Evolutionary conservation across 495 filamentous ascomycete genomes (phyloP).

Genomic region (Lasiosphaeria ovina): DNA sequence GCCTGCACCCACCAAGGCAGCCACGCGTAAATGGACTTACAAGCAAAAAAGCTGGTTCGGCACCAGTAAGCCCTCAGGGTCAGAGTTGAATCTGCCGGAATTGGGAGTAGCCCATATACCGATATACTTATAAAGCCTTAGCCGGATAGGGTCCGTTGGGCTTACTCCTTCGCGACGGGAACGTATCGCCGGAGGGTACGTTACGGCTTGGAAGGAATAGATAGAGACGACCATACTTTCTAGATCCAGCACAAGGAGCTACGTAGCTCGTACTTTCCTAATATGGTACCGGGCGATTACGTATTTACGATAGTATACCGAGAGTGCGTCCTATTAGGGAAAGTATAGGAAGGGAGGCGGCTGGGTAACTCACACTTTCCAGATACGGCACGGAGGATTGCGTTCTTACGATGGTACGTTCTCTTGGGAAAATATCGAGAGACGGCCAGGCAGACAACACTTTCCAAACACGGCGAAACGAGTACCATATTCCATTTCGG

Average conservation of each 20-base stretch:
- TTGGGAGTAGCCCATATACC: constrained; percentile 3
- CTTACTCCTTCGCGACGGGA: constrained; percentile 9
- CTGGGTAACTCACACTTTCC: constrained; percentile 8
- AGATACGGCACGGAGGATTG: constrained; percentile 8
- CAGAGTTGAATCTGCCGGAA: constrained; percentile 6
- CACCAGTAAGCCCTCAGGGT: constrained; percentile 9
- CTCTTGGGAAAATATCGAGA: constrained; percentile 10
- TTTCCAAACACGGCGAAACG: constrained; percentile 8
- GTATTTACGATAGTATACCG: background rate
- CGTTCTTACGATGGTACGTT: constrained; percentile 7
- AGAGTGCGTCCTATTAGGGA: constrained; percentile 9
- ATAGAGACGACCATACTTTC: constrained; percentile 7
- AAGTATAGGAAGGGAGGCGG: constrained; percentile 10
- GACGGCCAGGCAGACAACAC: constrained; percentile 9
- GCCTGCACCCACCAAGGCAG: constrained; percentile 6
- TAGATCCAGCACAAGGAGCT: constrained; percentile 6
- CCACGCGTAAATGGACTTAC: constrained; percentile 2
- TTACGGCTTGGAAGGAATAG: constrained; percentile 3
- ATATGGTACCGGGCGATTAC: constrained; percentile 5
- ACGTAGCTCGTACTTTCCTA: constrained; percentile 3
- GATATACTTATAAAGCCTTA: constrained; percentile 2
- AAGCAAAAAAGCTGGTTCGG: constrained; percentile 10
- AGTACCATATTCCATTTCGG: constrained; percentile 9
- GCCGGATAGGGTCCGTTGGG: constrained; percentile 5
- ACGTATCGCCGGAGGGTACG: constrained; percentile 2